Percentiles rank a stretch among this genome's conserved stretches.
phyloP scores from a whole-genome alignment of 805 yeast genomes.

The Yarrowia sp. region DNA sequence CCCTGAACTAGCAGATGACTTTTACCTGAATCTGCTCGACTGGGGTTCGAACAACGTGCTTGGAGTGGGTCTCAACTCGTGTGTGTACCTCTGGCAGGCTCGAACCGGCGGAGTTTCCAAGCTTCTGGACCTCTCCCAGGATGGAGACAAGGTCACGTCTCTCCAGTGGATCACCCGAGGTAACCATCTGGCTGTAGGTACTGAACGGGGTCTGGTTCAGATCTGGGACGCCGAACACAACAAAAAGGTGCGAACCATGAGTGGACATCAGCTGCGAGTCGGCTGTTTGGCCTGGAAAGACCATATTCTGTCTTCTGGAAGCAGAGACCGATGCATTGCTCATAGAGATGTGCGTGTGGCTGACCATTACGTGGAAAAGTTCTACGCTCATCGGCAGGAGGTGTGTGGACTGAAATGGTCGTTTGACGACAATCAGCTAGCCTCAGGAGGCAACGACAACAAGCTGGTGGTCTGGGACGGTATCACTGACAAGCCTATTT shows the following conservation, averaged over 20 bases:
- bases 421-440: slow-evolving; percentile 85
- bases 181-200: slow-evolving; percentile 92
- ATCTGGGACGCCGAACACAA: slow-evolving; percentile 90
- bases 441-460: slow-evolving; percentile 96
- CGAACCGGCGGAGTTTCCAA: slow-evolving; percentile 80
- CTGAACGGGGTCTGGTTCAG: slow-evolving; percentile 83
- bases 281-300: slow-evolving; percentile 94
- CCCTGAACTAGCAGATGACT: slow-evolving; percentile 92
- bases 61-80: slow-evolving; percentile 88
- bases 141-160: slow-evolving; percentile 77
- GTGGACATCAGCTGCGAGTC: slow-evolving; percentile 87
- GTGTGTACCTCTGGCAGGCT: slow-evolving; percentile 92
- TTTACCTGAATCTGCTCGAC: slow-evolving; percentile 87
- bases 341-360: slow-evolving; percentile 92
- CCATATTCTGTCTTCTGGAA: slow-evolving; percentile 85
- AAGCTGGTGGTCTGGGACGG: slow-evolving; percentile 89
- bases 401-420: slow-evolving; percentile 98
- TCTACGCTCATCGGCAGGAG: slow-evolving; percentile 86
- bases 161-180: slow-evolving; percentile 95
- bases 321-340: slow-evolving; percentile 80
- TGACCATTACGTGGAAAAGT: slow-evolving; percentile 74
- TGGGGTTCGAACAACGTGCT: slow-evolving; percentile 92
- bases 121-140: slow-evolving; percentile 70
- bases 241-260: slow-evolving; percentile 86
- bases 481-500: slow-evolving; percentile 66